Evolutionary conservation across 768 basidiomycete species (phyloP), one percentile per base, ranked within the genome.

Genomic region (Xerocomus potaroensis): DNA sequence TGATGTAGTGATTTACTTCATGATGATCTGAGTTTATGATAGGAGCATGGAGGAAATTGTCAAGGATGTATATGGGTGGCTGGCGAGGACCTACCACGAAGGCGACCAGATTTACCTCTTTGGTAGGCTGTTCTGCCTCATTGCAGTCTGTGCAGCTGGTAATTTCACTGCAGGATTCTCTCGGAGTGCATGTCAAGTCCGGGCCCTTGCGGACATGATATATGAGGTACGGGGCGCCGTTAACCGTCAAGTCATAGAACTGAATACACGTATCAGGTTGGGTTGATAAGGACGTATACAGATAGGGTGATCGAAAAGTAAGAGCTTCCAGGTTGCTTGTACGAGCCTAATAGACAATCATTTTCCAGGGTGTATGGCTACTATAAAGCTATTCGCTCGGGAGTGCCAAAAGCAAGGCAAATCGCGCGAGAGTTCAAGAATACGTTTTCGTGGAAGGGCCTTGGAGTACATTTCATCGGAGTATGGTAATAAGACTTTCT

Each of bases 111-210:
- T 71, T 45, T 70, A 58, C 45, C 55, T 70, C 15, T 70, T 70
- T 41, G 69, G 69, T 67, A 31, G 1, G 43, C 26, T 29, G n/a
- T 3, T 2, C 34, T 41, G n/a, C 27, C 15, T 41, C 2, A 5
- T n/a, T 9, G 6, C 8, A 8, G 0, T 14, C 15, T 22, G 37
- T 1, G 34, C 14, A 10, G 24, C 15, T 37, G 11, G 41, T 22
- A 3, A 23, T 35, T 3, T 1, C 5, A 9, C 8, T 22, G 0
- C 21, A 75, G 73, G 73, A 4, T 75, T 71, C 50, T 75, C 75
- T 2, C 71, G 75, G n/a, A 74, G 73, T 5, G 75, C 72, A 14
- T 76, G 73, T 49, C 74, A 74, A 54, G 71, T 67, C 4, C 66
- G 74, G 22, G 67, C 61, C 1, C 40, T 75, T 32, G 70, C 74